Base-by-base conservation (phyloP, 257 asterid species). In the Rehmannia glutinosa region DNA sequence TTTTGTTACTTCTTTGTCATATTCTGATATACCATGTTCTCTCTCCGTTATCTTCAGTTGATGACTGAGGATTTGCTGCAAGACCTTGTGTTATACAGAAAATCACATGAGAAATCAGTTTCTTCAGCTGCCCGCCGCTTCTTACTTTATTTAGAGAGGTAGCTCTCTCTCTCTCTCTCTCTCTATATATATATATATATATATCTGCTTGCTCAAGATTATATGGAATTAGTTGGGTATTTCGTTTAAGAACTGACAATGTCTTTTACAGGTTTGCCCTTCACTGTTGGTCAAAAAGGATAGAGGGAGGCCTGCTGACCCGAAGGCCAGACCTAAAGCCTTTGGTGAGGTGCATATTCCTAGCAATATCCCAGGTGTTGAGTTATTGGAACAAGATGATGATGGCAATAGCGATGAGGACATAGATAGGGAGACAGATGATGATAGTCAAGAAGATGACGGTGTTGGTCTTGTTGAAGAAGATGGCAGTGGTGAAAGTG, bases 41-140 rank as follows among this genome's bases (percentile, higher is more conserved):
- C 24, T 46, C n/a, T 54, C 50, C 19, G 42, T 24, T 71, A 52
- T 49, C 56, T 60, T 65, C 82, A 94, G 99, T 81, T 94, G 82
- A 94, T 91, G 99, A 91, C 95, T n/a, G 99, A 91, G 80, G 97
- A 94, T 62, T 71, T 94, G 84, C 90, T 94, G 53, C 99, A 91
- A 91, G 99, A 94, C 75, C 97, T 91, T 68, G 96, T 91, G 64
- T 62, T 91, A 49, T 94, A 94, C 67, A 84, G 80, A 69, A 91
- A 94, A 64, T 86, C 92, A 2, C 49, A 91, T n/a, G 97, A 94
- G 86, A 91, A 94, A 83, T 73, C 96, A 27, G 95, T 94, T 77
- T 85, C 96, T 16, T 78, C 99, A 54, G 80, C 99, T 46, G 95
- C 96, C 43, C 96, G 97, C 32, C 97, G 23, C 96, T 94, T 74